phyloP scores from a whole-genome alignment of 108 stramenopile species.

The Pseudonitzschia multiseries region DNA sequence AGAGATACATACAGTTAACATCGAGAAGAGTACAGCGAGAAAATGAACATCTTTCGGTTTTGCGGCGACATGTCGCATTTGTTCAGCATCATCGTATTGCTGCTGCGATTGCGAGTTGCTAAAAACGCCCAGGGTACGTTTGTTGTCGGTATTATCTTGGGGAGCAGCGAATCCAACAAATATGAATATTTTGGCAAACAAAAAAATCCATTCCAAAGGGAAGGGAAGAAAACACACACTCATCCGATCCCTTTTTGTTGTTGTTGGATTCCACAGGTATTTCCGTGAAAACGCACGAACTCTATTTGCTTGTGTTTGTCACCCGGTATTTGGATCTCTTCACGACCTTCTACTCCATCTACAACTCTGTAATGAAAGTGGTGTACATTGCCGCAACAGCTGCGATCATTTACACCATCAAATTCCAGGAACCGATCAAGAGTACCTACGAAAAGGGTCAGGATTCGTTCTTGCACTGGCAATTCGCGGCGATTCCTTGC shows the following conservation, averaged over 20 bases:
- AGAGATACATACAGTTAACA: too few relatives aligned
- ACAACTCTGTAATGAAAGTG: conserved; percentile 97
- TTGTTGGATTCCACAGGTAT: conserved; percentile 62
- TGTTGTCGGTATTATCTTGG: not conserved
- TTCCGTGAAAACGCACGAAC: conserved; percentile 97
- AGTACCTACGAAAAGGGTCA: conserved; percentile 95
- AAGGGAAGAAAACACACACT: not conserved
- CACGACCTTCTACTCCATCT: conserved; percentile 88
- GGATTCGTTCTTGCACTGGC: conserved; percentile 97
- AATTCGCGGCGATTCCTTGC: conserved; percentile 95
- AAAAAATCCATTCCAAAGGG: too few relatives aligned
- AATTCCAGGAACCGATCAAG: conserved; percentile 86
- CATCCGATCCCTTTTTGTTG: not conserved
- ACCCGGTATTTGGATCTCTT: conserved; percentile 91
- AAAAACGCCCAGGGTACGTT: conserved; percentile 88
- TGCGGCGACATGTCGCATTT: conserved; percentile 98
- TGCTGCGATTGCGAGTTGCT: conserved; percentile 93
- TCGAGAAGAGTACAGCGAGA: not conserved
- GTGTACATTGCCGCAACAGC: conserved; percentile 94
- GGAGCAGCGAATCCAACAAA: not conserved
- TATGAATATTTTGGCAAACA: too few relatives aligned
- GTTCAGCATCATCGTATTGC: conserved; percentile 93
- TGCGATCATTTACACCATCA: conserved; percentile 93
- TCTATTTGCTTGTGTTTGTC: conserved; percentile 96
- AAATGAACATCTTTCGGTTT: conserved; percentile 92